Conservation (phyloP, 2,329 filamentous ascomycete species). For the Colletotrichum magnum region DNA sequence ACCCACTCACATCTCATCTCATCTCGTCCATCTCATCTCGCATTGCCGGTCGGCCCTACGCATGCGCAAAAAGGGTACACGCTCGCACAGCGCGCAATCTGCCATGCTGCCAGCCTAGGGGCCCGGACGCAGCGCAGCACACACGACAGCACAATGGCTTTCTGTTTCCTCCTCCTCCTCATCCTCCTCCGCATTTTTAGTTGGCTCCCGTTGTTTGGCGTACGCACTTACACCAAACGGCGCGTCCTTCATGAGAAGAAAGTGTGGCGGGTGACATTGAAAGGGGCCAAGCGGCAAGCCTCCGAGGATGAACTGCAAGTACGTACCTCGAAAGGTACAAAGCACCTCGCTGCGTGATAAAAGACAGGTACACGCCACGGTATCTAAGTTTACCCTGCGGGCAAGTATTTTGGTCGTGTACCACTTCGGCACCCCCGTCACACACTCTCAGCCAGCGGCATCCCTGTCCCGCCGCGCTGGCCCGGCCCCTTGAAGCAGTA, state of each 20-base stretch:
- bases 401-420: slow-evolving; percentile 3
- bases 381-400: background rate
- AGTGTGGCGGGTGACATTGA: slow-evolving; percentile 18
- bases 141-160: background rate
- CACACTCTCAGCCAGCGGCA: slow-evolving; percentile 31
- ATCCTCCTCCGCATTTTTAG: slow-evolving; percentile 23
- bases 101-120: slow-evolving; percentile 16
- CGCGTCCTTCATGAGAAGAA: background rate
- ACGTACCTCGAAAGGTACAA: background rate
- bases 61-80: slow-evolving; percentile 5
- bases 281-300: slow-evolving; percentile 25
- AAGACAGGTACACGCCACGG: too few relatives aligned
- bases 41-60: slow-evolving; percentile 18
- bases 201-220: slow-evolving; percentile 31
- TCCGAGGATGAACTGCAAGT: background rate
- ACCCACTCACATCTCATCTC: slow-evolving; percentile 16
- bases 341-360: background rate
- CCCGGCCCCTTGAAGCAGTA: slow-evolving; percentile 40
- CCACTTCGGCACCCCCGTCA: slow-evolving; percentile 11
- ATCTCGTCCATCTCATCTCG: slow-evolving; percentile 19
- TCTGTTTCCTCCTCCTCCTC: slow-evolving; percentile 7
- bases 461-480: slow-evolving; percentile 34
- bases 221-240: slow-evolving; percentile 5
- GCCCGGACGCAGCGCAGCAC: background rate
- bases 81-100: slow-evolving; percentile 18